phyloP scores from a whole-genome alignment of 2,329 filamentous ascomycete genomes.

The Trichothecium sympodiale region DNA sequence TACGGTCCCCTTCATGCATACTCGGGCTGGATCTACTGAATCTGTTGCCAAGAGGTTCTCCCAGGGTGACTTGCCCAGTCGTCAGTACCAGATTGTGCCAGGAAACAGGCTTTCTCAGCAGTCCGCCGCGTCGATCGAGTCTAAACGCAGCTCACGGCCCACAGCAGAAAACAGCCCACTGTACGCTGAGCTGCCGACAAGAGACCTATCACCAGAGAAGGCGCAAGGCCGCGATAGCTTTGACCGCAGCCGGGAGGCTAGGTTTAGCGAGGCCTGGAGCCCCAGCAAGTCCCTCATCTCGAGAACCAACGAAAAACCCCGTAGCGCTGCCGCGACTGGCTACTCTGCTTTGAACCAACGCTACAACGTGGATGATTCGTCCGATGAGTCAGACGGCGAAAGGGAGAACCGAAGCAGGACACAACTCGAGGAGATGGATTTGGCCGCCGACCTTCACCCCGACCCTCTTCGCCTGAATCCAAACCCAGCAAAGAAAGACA shows the following conservation, averaged over 20 bases:
- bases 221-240: background rate
- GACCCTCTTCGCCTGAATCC: slow-evolving; percentile 42
- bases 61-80: slow-evolving; percentile 40
- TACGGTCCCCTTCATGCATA: slow-evolving; percentile 71
- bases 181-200: slow-evolving; percentile 38
- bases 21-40: slow-evolving; percentile 51
- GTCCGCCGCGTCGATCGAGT: slow-evolving; percentile 29
- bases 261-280: slow-evolving; percentile 45
- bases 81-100: slow-evolving; percentile 41
- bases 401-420: slow-evolving; percentile 20
- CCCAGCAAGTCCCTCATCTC: slow-evolving; percentile 41
- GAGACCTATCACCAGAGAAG: slow-evolving; percentile 21
- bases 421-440: slow-evolving; percentile 15
- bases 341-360: slow-evolving; percentile 37
- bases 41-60: slow-evolving; percentile 44
- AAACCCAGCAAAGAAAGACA: slow-evolving; percentile 17
- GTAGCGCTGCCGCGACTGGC: slow-evolving; percentile 23
- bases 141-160: slow-evolving; percentile 35
- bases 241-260: slow-evolving; percentile 24
- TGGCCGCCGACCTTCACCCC: slow-evolving; percentile 24
- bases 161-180: slow-evolving; percentile 26
- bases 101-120: slow-evolving; percentile 28
- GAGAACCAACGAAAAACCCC: slow-evolving; percentile 42
- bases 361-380: slow-evolving; percentile 28
- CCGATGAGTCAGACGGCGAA: slow-evolving; percentile 29